phyloP scores from a whole-genome alignment of 2,329 filamentous ascomycete species.

The Aspergillus oerlinghausenensis region DNA sequence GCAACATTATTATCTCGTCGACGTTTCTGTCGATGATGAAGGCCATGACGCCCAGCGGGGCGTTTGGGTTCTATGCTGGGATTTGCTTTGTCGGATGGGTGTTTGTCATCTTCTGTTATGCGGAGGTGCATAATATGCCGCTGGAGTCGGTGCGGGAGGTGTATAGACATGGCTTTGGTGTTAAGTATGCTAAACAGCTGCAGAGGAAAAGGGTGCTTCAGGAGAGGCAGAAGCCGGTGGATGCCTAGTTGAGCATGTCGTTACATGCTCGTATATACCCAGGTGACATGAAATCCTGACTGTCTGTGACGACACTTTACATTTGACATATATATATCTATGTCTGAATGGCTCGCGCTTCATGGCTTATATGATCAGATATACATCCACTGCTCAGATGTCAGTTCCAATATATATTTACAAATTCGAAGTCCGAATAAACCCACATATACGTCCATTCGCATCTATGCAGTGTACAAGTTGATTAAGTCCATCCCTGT shows the following conservation, averaged over 20 bases:
- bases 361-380: too few species aligned
- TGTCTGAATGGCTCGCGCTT: too few species aligned
- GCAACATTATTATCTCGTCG: constrained; percentile 46
- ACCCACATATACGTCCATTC: neutral
- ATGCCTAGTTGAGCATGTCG: too few species aligned
- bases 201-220: too few species aligned
- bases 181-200: constrained; percentile 33
- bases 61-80: too few species aligned
- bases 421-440: neutral
- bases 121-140: constrained; percentile 53
- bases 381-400: neutral
- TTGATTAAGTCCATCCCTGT: neutral
- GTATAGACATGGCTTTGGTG: constrained; percentile 47
- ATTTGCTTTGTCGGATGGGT: constrained; percentile 9
- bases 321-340: too few species aligned
- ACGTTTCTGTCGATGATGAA: constrained; percentile 49
- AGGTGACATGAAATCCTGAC: too few species aligned
- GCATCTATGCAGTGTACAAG: neutral
- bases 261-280: too few species aligned
- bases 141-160: constrained; percentile 52
- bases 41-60: constrained; percentile 44
- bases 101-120: constrained; percentile 50
- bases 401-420: neutral
- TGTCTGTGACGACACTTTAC: too few species aligned
- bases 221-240: too few species aligned